Conservation (phyloP, 441 rosid genomes). For the Flueggea neowawraea region DNA sequence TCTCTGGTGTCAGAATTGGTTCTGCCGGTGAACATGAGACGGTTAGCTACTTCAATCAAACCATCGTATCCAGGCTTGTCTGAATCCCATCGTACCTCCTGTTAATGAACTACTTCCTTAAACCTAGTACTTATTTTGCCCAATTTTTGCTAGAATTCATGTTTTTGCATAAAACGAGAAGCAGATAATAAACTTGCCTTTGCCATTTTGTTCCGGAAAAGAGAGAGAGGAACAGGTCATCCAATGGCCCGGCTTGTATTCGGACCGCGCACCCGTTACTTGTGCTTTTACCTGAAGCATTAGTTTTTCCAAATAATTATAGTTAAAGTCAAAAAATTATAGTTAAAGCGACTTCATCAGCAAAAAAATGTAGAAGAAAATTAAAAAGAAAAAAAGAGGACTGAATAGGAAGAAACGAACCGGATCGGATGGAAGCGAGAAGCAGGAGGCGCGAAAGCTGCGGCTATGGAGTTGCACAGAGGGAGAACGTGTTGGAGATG, state of each 20-base stretch:
- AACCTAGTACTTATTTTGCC: not conserved
- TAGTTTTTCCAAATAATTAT: not conserved
- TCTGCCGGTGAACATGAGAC: slow-evolving; percentile 54
- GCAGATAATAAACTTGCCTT: slow-evolving; percentile 33
- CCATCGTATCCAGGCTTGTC: slow-evolving; percentile 81
- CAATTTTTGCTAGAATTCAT: not conserved
- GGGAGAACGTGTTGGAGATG: slow-evolving; percentile 8
- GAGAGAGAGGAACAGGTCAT: slow-evolving; percentile 46
- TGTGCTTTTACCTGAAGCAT: slow-evolving; percentile 33
- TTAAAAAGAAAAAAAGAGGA: not conserved
- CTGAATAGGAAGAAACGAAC: slow-evolving; percentile 18
- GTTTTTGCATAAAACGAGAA: not conserved
- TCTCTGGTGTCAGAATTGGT: slow-evolving; percentile 55
- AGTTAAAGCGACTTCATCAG: not conserved
- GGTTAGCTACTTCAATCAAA: slow-evolving; percentile 65
- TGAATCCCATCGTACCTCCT: slow-evolving; percentile 96
- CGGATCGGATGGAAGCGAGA: slow-evolving; percentile 24
- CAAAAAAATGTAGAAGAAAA: not conserved
- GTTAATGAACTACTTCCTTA: slow-evolving; percentile 1
- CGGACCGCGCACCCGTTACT: slow-evolving; percentile 22
- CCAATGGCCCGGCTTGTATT: slow-evolving; percentile 49
- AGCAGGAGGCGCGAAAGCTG: slow-evolving; percentile 18
- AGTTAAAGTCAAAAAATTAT: not conserved
- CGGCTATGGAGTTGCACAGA: slow-evolving; percentile 6
- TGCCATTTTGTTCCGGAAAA: slow-evolving; percentile 64